Conservation (phyloP, 371 early-diverging fungal species). For the Batrachochytrium dendrobatidis region DNA sequence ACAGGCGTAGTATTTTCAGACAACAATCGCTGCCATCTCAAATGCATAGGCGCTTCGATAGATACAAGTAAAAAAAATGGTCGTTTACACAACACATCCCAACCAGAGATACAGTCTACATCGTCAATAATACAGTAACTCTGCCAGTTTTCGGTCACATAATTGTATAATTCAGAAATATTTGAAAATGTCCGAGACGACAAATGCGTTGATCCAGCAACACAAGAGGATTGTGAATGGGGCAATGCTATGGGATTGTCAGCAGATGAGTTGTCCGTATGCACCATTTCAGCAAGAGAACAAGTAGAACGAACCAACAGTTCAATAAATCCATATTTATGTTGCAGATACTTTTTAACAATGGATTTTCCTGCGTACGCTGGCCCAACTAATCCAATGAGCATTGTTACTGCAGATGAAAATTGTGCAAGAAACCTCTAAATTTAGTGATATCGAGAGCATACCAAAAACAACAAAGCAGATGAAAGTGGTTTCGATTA, state of each 20-base stretch:
- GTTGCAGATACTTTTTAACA: conserved; percentile 47
- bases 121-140: conserved; percentile 62
- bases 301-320: background rate
- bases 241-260: no score
- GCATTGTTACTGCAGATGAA: conserved; percentile 9
- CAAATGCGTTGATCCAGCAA: no score
- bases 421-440: background rate
- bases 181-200: conserved; percentile 11
- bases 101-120: conserved; percentile 29
- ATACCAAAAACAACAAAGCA: background rate
- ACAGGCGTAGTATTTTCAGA: no score
- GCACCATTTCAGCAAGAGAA: no score
- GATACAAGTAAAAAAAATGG: conserved; percentile 81
- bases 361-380: conserved; percentile 59
- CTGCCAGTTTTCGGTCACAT: conserved; percentile 22
- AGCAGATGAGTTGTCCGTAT: no score
- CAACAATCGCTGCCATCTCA: conserved; percentile 60
- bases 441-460: background rate
- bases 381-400: conserved; percentile 35
- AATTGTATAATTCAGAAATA: conserved; percentile 3
- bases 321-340: background rate
- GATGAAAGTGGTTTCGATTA: no score
- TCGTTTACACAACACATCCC: conserved; percentile 55
- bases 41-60: conserved; percentile 68
- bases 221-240: no score